Base-by-base conservation (phyloP, 2,329 filamentous ascomycete species). In the Leptographium wingfieldii region DNA sequence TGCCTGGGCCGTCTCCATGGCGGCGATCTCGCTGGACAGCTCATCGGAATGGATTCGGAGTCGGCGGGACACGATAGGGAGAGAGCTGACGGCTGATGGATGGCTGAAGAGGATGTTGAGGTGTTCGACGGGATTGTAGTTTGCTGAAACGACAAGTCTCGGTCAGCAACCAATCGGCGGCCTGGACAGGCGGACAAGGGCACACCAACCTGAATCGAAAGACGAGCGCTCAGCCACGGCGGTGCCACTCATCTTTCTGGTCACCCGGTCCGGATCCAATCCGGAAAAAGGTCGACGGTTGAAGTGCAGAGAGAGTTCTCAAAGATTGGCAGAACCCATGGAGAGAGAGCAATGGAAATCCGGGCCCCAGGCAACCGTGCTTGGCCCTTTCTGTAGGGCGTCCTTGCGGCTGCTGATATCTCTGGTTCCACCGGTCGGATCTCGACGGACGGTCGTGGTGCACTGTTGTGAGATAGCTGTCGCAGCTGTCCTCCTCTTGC, bases 41-140 rank as follows among this genome's bases (percentile, higher is more conserved):
- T 86, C 88, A 86, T 94, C 77, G 74, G 95, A 87, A 71, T 92
- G 88, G 62, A 75, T 77, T 66, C 82, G 80, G 59, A 99, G 83
- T 55, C 84, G 84, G 59, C 82, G 75, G n/a, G 88, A 89, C 57
- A 94, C 89, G 63, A 81, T 79, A 55, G 80, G 77, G 64, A 95
- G 85, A 59, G 90, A 89, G 49, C 85, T 82, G 63, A 97, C 84
- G 63, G 91, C 86, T 43, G 90, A 89, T 0, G 92, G 88, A 68
- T 95, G 90, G 57, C 90, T 86, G 77, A 99, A 99, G 68, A 99
- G 86, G 63, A 87, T 80, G 76, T 99, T 97, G 60, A 99, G 81
- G 73, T 99, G 91, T 67, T 90, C 82, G 71, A 97, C 87, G 59
- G 94, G 91, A 71, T 97, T 61, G 60, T 66, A 65, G 58, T 66